Evolutionary conservation across 2,329 filamentous ascomycete species (phyloP).

Genomic region (Colletotrichum lupini): DNA sequence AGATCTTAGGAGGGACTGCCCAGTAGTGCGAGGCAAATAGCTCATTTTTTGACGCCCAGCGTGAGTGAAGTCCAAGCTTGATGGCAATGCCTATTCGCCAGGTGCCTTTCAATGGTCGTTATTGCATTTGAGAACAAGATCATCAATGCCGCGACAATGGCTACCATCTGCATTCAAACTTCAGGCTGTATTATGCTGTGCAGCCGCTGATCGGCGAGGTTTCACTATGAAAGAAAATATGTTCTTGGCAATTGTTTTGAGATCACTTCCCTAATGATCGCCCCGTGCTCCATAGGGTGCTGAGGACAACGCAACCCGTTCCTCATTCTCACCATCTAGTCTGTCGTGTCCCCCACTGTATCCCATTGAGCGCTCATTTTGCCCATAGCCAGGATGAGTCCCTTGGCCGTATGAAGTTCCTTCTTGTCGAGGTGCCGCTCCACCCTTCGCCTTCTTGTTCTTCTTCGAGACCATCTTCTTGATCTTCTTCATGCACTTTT

Average conservation of each 20-base stretch:
- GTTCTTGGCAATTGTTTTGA: neutral
- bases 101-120: too few species aligned
- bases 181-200: too few species aligned
- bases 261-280: neutral
- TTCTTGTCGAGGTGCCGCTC: neutral
- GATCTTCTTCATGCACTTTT: constrained; percentile 22
- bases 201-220: too few species aligned
- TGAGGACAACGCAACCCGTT: constrained; percentile 11
- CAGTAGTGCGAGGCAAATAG: too few species aligned
- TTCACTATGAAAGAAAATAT: neutral
- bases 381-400: constrained; percentile 17
- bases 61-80: too few species aligned
- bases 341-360: constrained; percentile 11
- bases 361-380: constrained; percentile 7
- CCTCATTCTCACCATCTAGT: neutral
- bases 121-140: too few species aligned
- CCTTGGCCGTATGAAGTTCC: constrained; percentile 3
- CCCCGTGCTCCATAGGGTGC: neutral
- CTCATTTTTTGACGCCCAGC: too few species aligned
- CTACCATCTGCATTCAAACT: too few species aligned
- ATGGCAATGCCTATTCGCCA: too few species aligned
- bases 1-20: too few species aligned
- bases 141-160: too few species aligned
- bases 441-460: constrained; percentile 12
- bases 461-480: constrained; percentile 28